Percentiles rank a stretch among this genome's conserved stretches.
Evolutionary conservation across 257 asterid species (phyloP).

Genomic region (Oldenlandia corymbosa): DNA sequence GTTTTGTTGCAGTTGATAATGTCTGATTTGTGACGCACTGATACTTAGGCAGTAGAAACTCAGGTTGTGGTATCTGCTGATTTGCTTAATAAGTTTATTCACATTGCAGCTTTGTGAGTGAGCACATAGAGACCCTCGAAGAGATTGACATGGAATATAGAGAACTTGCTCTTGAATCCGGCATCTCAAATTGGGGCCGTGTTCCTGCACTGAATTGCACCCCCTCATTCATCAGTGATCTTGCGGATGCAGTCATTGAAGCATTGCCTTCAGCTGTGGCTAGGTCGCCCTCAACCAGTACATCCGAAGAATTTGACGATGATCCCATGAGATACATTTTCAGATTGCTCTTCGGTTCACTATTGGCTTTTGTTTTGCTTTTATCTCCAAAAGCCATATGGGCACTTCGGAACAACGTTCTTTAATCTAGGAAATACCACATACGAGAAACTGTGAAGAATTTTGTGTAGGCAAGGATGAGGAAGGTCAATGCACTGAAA

Average conservation of each 20-base stretch:
- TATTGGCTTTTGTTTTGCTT: constrained; percentile 67
- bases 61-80: no score
- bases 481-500: no score
- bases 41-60: no score
- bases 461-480: no score
- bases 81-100: no score
- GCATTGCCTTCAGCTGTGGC: constrained; percentile 78
- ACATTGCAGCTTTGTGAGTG: constrained; percentile 80
- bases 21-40: no score
- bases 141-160: constrained; percentile 96
- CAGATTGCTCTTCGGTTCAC: constrained; percentile 65
- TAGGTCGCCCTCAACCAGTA: constrained; percentile 34
- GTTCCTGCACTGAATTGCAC: constrained; percentile 96
- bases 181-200: constrained; percentile 89
- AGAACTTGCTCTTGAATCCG: constrained; percentile 81
- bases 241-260: constrained; percentile 89
- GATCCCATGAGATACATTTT: constrained; percentile 39
- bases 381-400: constrained; percentile 44
- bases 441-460: no score
- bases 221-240: constrained; percentile 68
- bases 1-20: not conserved
- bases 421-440: no score
- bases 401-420: constrained; percentile 40
- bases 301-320: constrained; percentile 33
- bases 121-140: constrained; percentile 97